Evolutionary conservation across 139 green algal species (phyloP).

Genomic region (Chlorella sp.): DNA sequence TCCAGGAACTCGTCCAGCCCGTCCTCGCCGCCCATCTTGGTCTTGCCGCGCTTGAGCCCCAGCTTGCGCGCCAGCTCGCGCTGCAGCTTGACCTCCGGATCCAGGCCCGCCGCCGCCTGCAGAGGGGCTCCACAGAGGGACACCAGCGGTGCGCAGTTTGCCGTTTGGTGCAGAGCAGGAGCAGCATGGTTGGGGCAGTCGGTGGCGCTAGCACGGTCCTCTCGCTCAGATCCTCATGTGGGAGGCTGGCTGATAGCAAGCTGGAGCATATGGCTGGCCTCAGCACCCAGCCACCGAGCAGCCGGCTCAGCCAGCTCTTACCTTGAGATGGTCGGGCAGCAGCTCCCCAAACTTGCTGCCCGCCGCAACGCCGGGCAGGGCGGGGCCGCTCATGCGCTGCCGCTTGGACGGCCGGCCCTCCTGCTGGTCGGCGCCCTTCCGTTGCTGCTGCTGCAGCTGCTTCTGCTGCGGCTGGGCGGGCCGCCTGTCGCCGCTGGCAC

Average conservation of each 20-base stretch:
- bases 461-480: no score
- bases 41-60: constrained; percentile 56
- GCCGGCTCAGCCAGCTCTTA: neutral
- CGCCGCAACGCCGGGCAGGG: neutral
- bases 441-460: neutral
- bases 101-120: constrained; percentile 6
- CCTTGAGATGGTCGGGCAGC: constrained; percentile 19
- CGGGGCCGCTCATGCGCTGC: neutral
- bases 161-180: no score
- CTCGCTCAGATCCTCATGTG: no score
- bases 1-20: constrained; percentile 58
- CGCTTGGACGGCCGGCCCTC: neutral
- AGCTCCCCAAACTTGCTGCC: constrained; percentile 42
- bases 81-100: constrained; percentile 54
- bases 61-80: constrained; percentile 58
- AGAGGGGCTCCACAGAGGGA: no score
- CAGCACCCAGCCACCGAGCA: neutral
- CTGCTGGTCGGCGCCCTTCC: neutral
- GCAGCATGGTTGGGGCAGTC: neutral
- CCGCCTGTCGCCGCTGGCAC: neutral
- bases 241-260: no score
- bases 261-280: no score
- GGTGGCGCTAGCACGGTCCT: no score
- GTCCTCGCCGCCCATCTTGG: constrained; percentile 43
- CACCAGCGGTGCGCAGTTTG: no score